Evolutionary conservation across 148 eudicot genomes (phyloP).

Genomic region (Camellia lanceoleosa): DNA sequence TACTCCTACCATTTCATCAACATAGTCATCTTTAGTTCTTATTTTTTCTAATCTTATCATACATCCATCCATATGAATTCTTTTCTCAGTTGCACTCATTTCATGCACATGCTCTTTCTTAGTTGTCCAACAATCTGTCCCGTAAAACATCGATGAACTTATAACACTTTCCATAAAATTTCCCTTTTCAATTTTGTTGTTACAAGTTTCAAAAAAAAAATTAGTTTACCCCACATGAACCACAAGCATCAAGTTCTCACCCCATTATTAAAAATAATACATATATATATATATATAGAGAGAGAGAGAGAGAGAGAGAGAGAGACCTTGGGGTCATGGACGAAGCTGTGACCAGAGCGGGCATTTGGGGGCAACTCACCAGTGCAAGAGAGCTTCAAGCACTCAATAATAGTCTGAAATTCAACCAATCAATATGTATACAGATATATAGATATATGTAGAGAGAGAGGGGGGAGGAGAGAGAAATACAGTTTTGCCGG

Average conservation of each 20-base stretch:
- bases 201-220: neutral
- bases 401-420: conserved; percentile 86
- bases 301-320: neutral
- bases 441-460: neutral
- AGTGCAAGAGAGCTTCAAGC: conserved; percentile 92
- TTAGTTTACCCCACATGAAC: neutral
- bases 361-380: conserved; percentile 98
- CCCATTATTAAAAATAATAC: neutral
- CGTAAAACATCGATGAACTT: too few relatives aligned
- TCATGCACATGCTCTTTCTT: too few relatives aligned
- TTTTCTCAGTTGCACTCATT: too few relatives aligned
- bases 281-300: neutral
- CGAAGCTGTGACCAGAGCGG: conserved; percentile 94
- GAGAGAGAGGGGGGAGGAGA: neutral
- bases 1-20: too few relatives aligned
- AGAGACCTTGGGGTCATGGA: conserved; percentile 96
- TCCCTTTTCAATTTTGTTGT: too few relatives aligned
- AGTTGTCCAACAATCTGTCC: too few relatives aligned
- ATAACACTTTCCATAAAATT: too few relatives aligned
- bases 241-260: neutral
- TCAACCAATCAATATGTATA: neutral
- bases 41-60: too few relatives aligned
- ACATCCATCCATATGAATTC: too few relatives aligned
- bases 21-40: too few relatives aligned
- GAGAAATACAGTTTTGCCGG: conserved; percentile 77